Evolutionary conservation across 2,329 filamentous ascomycete genomes (phyloP), one percentile per base, ranked within the genome.

Genomic region (Stachybotrys chartarum): DNA sequence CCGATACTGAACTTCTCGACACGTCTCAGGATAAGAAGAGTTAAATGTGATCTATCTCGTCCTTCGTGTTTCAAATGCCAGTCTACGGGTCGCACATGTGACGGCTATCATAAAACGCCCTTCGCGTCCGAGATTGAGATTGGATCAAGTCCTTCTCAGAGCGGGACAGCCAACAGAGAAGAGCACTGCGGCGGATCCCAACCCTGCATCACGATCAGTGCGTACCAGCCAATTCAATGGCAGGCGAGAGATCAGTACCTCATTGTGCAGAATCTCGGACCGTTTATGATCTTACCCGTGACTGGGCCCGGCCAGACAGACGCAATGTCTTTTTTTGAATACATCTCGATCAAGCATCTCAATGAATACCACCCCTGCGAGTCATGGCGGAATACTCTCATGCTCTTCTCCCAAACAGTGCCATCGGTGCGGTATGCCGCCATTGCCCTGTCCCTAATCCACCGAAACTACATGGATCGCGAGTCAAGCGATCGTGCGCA

Each of bases 81-180:
- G 17, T 71, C 68, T 30, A 73, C 70, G 24, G 70, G 70, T 57
- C 70, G 70, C 51, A 66, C 60, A 44, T 73, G 71, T 59, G 70
- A 73, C 47, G 70, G 70, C 57, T 73, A 70, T 58, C 52, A 42
- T 55, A 58, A 62, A 57, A 52, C 51, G 17, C 50, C 56, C 31
- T 50, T 52, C 54, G 14, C 55, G 51, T 52, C 42, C 2, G 10
- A 3, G 35, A 14, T 42, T 10, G 10, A 10, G 14, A 14, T 10
- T 42, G 35, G 35, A 42, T 14, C 14, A 10, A 56, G 47, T 52
- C 39, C 52, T 53, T 32, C 42, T 51, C 51, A 45, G 16, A 49
- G 51, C 30, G 42, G 54, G 10, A 52, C 54, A 24, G 18, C 24
- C 50, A 51, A 54, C 18, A 30, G 39, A 51, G 18, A 32, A 35